These are phyloP conservation scores for Curvularia verruculosa DNA, from an alignment of 2,329 filamentous ascomycete genomes.

Conservation along the genomic window DNA sequence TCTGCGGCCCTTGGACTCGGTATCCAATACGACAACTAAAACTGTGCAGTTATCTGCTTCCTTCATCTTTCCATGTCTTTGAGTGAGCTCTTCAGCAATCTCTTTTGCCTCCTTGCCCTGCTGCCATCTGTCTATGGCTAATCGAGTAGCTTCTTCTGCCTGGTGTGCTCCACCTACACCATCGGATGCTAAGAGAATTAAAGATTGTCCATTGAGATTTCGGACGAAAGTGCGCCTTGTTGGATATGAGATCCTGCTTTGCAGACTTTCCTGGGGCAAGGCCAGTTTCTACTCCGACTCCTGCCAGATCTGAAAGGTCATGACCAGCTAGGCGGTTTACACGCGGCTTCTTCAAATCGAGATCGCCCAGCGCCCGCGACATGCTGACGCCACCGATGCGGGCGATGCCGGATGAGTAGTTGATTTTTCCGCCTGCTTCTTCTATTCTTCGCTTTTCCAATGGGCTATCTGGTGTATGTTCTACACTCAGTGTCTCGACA, in stretches of 20 bases:
- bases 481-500: slow-evolving; percentile 24
- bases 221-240: slow-evolving; percentile 32
- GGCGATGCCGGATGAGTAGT: slow-evolving; percentile 28
- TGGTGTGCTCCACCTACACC: slow-evolving; percentile 29
- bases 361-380: slow-evolving; percentile 32
- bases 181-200: slow-evolving; percentile 31
- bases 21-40: slow-evolving; percentile 26
- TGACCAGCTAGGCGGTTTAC: slow-evolving; percentile 35
- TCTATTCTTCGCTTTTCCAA: slow-evolving; percentile 29
- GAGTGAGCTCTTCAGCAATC: slow-evolving; percentile 28
- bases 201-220: slow-evolving; percentile 22
- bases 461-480: slow-evolving; percentile 28
- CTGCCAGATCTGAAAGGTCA: slow-evolving; percentile 30
- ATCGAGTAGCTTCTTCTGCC: slow-evolving; percentile 24
- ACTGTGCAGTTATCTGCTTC: slow-evolving; percentile 35
- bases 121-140: slow-evolving; percentile 24
- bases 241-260: slow-evolving; percentile 30
- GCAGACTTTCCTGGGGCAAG: slow-evolving; percentile 30
- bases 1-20: slow-evolving; percentile 17
- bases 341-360: slow-evolving; percentile 31
- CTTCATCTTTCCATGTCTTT: slow-evolving; percentile 18
- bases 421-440: slow-evolving; percentile 32
- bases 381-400: slow-evolving; percentile 36
- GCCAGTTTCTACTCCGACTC: slow-evolving; percentile 31
- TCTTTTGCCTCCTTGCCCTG: slow-evolving; percentile 21